These are phyloP conservation scores for Cladosporium sp. DNA, from an alignment of 2,329 filamentous ascomycete species.

Conservation along the genomic window DNA sequence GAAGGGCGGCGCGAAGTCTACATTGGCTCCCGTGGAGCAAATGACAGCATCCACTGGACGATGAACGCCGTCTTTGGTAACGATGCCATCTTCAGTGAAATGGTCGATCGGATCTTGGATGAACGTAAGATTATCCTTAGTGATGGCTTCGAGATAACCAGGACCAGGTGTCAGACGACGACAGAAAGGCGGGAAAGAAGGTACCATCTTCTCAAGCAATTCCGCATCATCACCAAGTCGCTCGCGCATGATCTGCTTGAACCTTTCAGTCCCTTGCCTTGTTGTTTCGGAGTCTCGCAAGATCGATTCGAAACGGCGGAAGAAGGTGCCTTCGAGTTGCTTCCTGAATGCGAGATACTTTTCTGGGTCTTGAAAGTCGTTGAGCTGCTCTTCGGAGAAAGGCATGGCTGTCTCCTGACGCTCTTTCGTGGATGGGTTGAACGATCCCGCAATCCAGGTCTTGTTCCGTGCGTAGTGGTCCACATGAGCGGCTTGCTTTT, in stretches of 20 bases:
- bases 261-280: constrained; percentile 30
- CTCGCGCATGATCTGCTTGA: constrained; percentile 37
- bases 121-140: constrained; percentile 42
- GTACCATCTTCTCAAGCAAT: constrained; percentile 38
- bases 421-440: constrained; percentile 47
- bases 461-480: constrained; percentile 62
- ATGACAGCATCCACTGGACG: constrained; percentile 40
- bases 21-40: constrained; percentile 40
- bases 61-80: constrained; percentile 35
- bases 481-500: constrained; percentile 43
- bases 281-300: constrained; percentile 36
- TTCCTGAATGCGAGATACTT: constrained; percentile 50
- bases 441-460: constrained; percentile 64
- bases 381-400: constrained; percentile 49
- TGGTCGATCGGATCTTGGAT: constrained; percentile 38
- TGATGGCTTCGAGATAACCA: constrained; percentile 49
- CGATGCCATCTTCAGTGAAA: constrained; percentile 37
- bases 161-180: constrained; percentile 43
- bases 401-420: constrained; percentile 54
- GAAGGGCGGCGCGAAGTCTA: constrained; percentile 31
- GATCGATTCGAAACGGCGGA: constrained; percentile 43
- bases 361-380: constrained; percentile 56
- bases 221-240: constrained; percentile 33
- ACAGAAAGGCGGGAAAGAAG: constrained; percentile 39
- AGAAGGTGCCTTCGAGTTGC: constrained; percentile 53